These are phyloP conservation scores for Flaveria sonorensis DNA, from an alignment of 129 eudicot species.

Conservation along the genomic window DNA sequence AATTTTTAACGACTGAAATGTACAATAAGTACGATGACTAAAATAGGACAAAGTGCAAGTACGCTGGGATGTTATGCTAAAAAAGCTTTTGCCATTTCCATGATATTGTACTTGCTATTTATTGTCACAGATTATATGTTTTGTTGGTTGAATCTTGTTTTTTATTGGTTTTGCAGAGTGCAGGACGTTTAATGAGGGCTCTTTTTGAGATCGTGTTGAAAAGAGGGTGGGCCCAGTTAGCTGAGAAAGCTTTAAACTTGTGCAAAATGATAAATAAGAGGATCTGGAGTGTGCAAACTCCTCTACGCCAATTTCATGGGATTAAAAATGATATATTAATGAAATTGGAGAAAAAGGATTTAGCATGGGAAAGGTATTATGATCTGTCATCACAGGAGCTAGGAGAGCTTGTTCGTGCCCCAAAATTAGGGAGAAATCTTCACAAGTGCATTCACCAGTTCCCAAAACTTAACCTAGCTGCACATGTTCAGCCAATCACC, in stretches of 20 bases:
- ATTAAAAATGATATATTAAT: conserved; percentile 64
- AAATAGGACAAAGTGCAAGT: not conserved
- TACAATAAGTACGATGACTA: not conserved
- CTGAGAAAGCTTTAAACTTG: conserved; percentile 85
- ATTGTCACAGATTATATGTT: not conserved
- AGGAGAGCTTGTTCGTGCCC: conserved; percentile 75
- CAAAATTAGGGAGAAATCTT: conserved; percentile 69
- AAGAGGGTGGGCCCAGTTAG: conserved; percentile 98
- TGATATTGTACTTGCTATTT: not conserved
- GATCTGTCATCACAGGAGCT: conserved; percentile 86
- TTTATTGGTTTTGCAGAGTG: conserved; percentile 64
- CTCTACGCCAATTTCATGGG: conserved; percentile 88
- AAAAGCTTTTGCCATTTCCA: not conserved
- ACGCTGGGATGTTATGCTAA: not conserved
- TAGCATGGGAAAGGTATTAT: conserved; percentile 94
- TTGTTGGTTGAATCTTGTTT: conserved; percentile 2
- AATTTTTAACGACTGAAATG: not conserved
- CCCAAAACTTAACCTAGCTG: conserved; percentile 82
- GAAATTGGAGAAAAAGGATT: conserved; percentile 89
- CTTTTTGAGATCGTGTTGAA: conserved; percentile 91
- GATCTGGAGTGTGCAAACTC: conserved; percentile 97
- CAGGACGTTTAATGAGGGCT: conserved; percentile 97
- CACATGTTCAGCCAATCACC: conserved; percentile 98
- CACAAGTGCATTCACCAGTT: conserved; percentile 82
- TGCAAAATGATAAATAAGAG: conserved; percentile 91